These are phyloP conservation scores for Bimuria novae-zelandiae DNA, from an alignment of 2,329 filamentous ascomycete species.

Conservation along the genomic window DNA sequence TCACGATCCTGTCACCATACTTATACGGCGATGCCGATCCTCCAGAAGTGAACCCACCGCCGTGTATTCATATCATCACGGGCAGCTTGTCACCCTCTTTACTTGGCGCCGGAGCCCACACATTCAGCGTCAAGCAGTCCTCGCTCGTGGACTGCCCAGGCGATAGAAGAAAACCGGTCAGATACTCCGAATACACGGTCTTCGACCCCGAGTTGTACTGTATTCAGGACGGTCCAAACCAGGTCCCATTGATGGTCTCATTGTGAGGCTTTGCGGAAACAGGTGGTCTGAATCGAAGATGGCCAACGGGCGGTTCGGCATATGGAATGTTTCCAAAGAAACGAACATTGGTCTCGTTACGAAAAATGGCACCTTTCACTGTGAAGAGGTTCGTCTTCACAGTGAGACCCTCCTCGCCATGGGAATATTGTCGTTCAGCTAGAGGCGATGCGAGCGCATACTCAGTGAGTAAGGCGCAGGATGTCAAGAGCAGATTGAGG, in stretches of 20 bases:
- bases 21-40: conserved; percentile 53
- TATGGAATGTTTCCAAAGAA: conserved; percentile 27
- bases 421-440: background rate
- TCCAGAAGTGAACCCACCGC: conserved; percentile 52
- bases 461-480: background rate
- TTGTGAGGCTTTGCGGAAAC: conserved; percentile 18
- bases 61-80: conserved; percentile 54
- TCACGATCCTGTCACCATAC: conserved; percentile 51
- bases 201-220: conserved; percentile 22
- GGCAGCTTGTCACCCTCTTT: conserved; percentile 36
- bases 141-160: conserved; percentile 26
- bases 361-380: conserved; percentile 21
- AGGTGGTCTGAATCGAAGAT: conserved; percentile 21
- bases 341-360: conserved; percentile 27
- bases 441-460: background rate
- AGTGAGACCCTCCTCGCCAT: conserved; percentile 12
- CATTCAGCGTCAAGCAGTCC: conserved; percentile 33
- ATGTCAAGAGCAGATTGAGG: background rate
- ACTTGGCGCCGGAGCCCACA: conserved; percentile 29
- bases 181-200: conserved; percentile 27
- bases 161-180: conserved; percentile 25
- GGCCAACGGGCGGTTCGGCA: conserved; percentile 23
- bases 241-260: conserved; percentile 20
- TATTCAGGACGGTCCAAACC: conserved; percentile 29
- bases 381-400: conserved; percentile 24